Conservation (phyloP, 228 moss, liverwort and hornwort species). For the Sphagnum magellanicum region DNA sequence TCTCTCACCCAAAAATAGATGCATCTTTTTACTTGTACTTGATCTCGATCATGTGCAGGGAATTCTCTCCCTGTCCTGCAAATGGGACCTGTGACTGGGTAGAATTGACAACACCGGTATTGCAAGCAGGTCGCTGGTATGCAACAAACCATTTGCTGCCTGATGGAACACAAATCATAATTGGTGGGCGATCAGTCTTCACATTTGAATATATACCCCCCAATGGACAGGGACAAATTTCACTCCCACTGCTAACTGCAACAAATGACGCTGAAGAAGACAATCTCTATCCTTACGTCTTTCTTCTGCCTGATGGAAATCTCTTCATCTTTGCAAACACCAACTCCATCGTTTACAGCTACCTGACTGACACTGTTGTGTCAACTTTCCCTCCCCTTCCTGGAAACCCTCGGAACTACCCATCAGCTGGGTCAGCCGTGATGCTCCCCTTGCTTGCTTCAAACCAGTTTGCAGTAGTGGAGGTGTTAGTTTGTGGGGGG, state of each 20-base stretch:
- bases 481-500: constrained; percentile 63
- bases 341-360: constrained; percentile 35
- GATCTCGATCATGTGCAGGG: neutral
- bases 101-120: constrained; percentile 4
- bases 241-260: constrained; percentile 4
- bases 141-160: constrained; percentile 32
- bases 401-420: constrained; percentile 64
- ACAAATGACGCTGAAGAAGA: constrained; percentile 5
- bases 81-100: constrained; percentile 27
- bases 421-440: constrained; percentile 57
- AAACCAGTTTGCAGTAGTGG: constrained; percentile 18
- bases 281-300: constrained; percentile 46
- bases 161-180: constrained; percentile 21
- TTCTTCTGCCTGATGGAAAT: constrained; percentile 41
- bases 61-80: constrained; percentile 5
- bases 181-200: constrained; percentile 29
- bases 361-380: constrained; percentile 15
- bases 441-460: constrained; percentile 45
- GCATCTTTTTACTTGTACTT: neutral
- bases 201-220: constrained; percentile 19
- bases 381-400: constrained; percentile 27
- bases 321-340: constrained; percentile 53
- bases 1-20: neutral
- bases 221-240: constrained; percentile 4
- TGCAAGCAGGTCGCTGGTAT: constrained; percentile 27